Conservation (phyloP, 2,329 filamentous ascomycete genomes). For the Penicillium fuscoglaucum region DNA sequence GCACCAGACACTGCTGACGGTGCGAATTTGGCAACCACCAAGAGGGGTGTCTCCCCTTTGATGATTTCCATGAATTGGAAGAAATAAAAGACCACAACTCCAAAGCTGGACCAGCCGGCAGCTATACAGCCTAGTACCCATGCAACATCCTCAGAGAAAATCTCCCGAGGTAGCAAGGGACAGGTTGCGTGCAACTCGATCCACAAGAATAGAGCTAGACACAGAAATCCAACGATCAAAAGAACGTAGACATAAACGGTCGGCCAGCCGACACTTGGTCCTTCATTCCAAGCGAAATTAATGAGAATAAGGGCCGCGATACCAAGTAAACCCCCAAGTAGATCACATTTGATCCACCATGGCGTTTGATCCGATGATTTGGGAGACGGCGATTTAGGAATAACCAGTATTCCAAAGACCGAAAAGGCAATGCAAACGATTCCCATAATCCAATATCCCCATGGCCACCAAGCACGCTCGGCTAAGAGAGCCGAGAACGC, state of each 20-base stretch:
- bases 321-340: conserved; percentile 43
- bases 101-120: conserved; percentile 57
- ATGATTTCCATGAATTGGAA: conserved; percentile 52
- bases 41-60: conserved; percentile 31
- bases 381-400: conserved; percentile 9
- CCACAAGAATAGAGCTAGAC: conserved; percentile 57
- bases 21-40: conserved; percentile 30
- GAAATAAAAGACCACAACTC: conserved; percentile 56
- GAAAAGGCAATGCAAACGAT: conserved; percentile 45
- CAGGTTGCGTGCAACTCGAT: conserved; percentile 48
- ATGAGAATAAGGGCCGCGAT: conserved; percentile 57
- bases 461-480: conserved; percentile 52
- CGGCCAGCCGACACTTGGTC: conserved; percentile 58
- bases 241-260: conserved; percentile 54
- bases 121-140: conserved; percentile 59
- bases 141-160: conserved; percentile 49
- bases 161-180: conserved; percentile 59
- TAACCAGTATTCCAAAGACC: conserved; percentile 30
- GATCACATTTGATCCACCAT: conserved; percentile 12
- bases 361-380: not conserved
- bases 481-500: conserved; percentile 43
- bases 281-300: conserved; percentile 69
- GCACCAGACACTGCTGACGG: conserved; percentile 33
- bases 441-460: conserved; percentile 50
- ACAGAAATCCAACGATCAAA: conserved; percentile 57